These are phyloP conservation scores for Coemansia sp. DNA, from an alignment of 192 early-diverging fungal genomes.

Conservation along the genomic window DNA sequence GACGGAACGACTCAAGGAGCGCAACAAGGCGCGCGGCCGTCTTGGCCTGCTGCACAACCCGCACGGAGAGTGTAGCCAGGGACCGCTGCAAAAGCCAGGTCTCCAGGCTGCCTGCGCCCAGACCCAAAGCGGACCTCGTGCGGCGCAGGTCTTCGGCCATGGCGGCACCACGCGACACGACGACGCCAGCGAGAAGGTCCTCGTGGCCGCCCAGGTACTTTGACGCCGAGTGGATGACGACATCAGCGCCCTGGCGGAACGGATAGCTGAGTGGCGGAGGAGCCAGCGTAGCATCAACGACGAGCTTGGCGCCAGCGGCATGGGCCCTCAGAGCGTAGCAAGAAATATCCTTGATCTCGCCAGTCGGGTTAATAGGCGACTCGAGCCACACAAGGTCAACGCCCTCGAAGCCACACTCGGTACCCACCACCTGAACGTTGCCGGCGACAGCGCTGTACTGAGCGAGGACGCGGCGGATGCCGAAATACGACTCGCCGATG, in stretches of 20 bases:
- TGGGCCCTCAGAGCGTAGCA: conserved; percentile 53
- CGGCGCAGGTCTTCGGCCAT: conserved; percentile 47
- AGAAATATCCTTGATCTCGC: conserved; percentile 57
- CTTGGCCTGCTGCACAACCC: conserved; percentile 66
- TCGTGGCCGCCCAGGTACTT: conserved; percentile 78
- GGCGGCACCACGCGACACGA: conserved; percentile 56
- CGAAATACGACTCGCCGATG: conserved; percentile 38
- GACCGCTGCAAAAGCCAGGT: conserved; percentile 67
- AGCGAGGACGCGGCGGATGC: conserved; percentile 32
- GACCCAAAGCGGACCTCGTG: conserved; percentile 60
- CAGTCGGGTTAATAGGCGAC: conserved; percentile 66
- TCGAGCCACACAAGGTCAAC: conserved; percentile 69
- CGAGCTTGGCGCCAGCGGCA: conserved; percentile 58
- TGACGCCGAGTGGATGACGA: conserved; percentile 72
- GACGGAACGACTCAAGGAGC: conserved; percentile 56
- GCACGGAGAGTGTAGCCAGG: conserved; percentile 64
- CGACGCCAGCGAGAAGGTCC: conserved; percentile 69
- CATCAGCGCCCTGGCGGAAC: conserved; percentile 66
- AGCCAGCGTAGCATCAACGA: conserved; percentile 73
- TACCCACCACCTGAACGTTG: conserved; percentile 31
- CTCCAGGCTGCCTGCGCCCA: conserved; percentile 68
- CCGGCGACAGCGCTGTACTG: conserved; percentile 33
- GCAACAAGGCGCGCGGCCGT: conserved; percentile 60
- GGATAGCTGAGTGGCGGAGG: conserved; percentile 71
- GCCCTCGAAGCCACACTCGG: conserved; percentile 35